Evolutionary conservation across 768 basidiomycete genomes (phyloP), one percentile per base, ranked within the genome.

Genomic region (Suillus subalutaceus): DNA sequence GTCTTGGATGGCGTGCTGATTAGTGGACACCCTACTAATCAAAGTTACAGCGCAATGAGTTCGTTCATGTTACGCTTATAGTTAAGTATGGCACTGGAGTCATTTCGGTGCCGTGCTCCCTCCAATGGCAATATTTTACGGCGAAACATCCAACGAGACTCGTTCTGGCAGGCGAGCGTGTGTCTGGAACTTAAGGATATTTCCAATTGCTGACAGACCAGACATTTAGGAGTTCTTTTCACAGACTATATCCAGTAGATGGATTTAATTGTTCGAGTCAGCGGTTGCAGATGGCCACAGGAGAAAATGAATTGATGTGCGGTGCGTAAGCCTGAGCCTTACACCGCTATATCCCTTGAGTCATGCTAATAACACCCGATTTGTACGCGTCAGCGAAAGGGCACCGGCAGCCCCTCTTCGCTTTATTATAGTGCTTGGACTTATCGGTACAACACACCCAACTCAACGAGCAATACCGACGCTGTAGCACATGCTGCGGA

Each of bases 111-210:
- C 43, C 53, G 61, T 26, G 57, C 63, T 46, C 32, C 23, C 15
- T 43, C 23, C 30, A 18, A 20, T n/a, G 10, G 10, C 20, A 56
- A 35, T 8, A 8, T 38, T 44, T 30, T 50, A n/a, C 63, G 81
- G 88, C 2, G 78, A 87, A 0, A 87, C 86, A 3, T 84, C 86
- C 8, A 88, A 90, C 60, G 88, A 90, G 71, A 86, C 88, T 2
- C 73, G 85, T 41, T 80, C 83, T 4, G 76, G 79, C 13, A 82
- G 83, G 69, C 68, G 18, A 75, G 80, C 59, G 75, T 86, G 44
- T 66, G 75, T 1, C 57, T 78, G 2, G 79, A 80, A 6, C 69
- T 86, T 41, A 72, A 78, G 38, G 35, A 62, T 84, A 78, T 69
- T 87, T 84, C 75, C 86, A 88, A 0, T 72, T 73, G 8, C 74